Evolutionary conservation across 2,329 filamentous ascomycete species (phyloP).

Genomic region (Cytospora piceae): DNA sequence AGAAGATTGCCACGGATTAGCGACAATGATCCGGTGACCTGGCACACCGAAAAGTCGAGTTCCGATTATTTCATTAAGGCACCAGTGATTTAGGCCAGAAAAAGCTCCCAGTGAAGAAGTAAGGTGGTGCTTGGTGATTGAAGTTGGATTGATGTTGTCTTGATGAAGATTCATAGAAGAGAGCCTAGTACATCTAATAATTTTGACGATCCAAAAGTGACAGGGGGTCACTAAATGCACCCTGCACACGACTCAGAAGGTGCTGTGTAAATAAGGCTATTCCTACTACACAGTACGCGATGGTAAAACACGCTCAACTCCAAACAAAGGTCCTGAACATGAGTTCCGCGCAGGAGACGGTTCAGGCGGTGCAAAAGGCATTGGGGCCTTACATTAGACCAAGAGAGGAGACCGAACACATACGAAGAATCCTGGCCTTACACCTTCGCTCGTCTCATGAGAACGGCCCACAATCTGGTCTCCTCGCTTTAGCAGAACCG

Average conservation of each 20-base stretch:
- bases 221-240: conserved; percentile 37
- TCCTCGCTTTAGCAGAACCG: conserved; percentile 53
- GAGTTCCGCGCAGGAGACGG: conserved; percentile 40
- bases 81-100: neutral
- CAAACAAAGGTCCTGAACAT: conserved; percentile 24
- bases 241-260: neutral
- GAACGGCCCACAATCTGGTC: conserved; percentile 47
- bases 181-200: conserved; percentile 3
- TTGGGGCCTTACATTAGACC: conserved; percentile 59
- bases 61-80: conserved; percentile 30
- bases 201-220: neutral
- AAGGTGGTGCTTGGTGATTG: neutral
- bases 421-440: conserved; percentile 58
- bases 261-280: neutral
- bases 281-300: neutral
- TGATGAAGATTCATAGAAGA: neutral
- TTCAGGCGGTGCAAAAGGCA: conserved; percentile 46
- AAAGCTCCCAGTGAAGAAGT: neutral
- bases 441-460: conserved; percentile 55
- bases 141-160: neutral
- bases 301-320: neutral
- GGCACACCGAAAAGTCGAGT: conserved; percentile 20
- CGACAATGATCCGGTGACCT: conserved; percentile 22
- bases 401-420: conserved; percentile 59
- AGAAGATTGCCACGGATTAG: conserved; percentile 17